These are phyloP conservation scores for Capsicum chinense DNA, from an alignment of 257 asterid genomes.

Conservation along the genomic window DNA sequence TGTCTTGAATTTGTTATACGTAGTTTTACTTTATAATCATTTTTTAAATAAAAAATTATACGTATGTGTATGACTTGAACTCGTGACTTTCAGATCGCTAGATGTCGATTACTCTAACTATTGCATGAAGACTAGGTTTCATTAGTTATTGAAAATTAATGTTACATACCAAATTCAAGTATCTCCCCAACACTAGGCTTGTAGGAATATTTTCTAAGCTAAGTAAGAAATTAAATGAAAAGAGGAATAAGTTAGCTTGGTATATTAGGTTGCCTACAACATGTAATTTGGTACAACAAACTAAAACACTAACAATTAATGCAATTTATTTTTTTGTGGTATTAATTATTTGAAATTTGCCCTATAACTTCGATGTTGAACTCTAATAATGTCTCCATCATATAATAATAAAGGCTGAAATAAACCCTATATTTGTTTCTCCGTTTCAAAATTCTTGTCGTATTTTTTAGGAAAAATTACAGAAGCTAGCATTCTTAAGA, in stretches of 20 bases:
- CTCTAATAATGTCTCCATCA: background rate
- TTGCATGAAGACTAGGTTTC: background rate
- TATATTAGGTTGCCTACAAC: background rate
- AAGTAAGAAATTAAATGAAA: background rate
- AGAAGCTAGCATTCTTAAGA: too few relatives aligned
- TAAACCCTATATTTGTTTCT: background rate
- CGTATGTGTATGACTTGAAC: background rate
- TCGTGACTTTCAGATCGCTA: background rate
- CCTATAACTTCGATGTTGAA: background rate
- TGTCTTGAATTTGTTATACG: background rate
- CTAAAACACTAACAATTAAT: background rate
- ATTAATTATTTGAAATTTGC: background rate
- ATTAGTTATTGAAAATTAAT: background rate
- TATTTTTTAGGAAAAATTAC: background rate
- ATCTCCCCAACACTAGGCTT: background rate
- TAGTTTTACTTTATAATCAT: background rate
- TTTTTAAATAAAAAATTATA: background rate
- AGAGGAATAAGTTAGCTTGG: background rate
- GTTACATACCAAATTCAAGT: background rate
- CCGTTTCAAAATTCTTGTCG: background rate
- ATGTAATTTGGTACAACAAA: slow-evolving; percentile 22
- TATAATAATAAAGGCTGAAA: background rate
- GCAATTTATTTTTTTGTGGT: background rate
- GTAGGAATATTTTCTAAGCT: background rate
- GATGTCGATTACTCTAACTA: background rate